Base-by-base conservation (phyloP, 768 basidiomycete genomes). In the Agrocybe praecox region DNA sequence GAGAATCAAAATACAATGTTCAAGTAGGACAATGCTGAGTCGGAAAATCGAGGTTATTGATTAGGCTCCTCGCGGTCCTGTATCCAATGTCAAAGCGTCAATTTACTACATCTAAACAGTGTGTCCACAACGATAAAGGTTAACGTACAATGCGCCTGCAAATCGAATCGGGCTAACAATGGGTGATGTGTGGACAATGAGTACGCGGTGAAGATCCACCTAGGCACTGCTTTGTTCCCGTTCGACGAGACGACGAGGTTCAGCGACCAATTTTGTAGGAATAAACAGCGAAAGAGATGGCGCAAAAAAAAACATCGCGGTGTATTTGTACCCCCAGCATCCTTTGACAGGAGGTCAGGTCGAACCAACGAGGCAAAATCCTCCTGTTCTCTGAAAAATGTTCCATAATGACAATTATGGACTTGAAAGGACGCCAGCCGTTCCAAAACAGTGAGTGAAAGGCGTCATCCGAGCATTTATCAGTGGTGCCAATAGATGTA, bases 91-190 rank as follows among this genome's bases (percentile, higher is more conserved):
- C 65, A 68, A 70, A 65, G 69, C 67, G 68, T 64, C 68, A 63
- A 67, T 71, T 72, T 71, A 63, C 65, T 57, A 65, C 69, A 77
- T 73, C 72, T 72, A 70, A 40, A 40, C 14, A 15, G 36, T 15
- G 14, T 14, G 36, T 40, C 36, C 36, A 40, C 36, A 14, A 40
- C 36, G 12, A 6, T 12, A 40, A 40, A 14, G n/a, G n/a, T 15
- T 40, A 14, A 12, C 36, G 5, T 40, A 15, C 36, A 40, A 14
- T 14, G n/a, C 5, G 14, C 6, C 12, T 40, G 36, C 36, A 14
- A 40, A 40, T 5, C 4, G 26, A 29, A 29, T 29, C 26, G 9
- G 26, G 26, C 26, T 9, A 29, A 29, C 26, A 29, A 29, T 29
- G 26, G 26, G 5, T 9, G 9, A 29, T 29, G 9, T 9, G 26